These are phyloP conservation scores for Arxiozyma slooffiae DNA, from an alignment of 1,139 yeast genomes.

Conservation along the genomic window DNA sequence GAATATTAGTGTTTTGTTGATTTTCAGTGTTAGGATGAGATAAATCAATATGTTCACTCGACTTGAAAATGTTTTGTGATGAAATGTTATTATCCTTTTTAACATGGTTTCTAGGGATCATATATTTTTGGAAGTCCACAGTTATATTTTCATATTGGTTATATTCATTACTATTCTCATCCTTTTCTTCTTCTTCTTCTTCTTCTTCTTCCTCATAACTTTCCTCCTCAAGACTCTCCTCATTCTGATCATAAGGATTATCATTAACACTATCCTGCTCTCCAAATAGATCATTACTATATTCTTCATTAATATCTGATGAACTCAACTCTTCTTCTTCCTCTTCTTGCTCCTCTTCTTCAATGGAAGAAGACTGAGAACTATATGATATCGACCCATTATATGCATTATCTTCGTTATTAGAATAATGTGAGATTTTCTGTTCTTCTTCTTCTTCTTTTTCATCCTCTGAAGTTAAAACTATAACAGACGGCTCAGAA, in stretches of 20 bases:
- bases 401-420: not conserved
- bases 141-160: not conserved
- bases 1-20: not conserved
- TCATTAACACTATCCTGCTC: not conserved
- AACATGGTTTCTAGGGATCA: slow-evolving; percentile 2
- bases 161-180: not conserved
- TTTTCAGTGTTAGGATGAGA: not conserved
- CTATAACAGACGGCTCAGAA: not conserved
- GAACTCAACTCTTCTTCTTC: not conserved
- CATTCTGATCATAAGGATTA: not conserved
- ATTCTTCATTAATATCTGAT: not conserved
- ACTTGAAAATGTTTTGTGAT: not conserved
- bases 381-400: not conserved
- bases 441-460: not conserved
- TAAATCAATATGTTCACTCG: not conserved
- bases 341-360: slow-evolving; percentile 1
- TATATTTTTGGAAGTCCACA: slow-evolving; percentile 3
- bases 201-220: slow-evolving; percentile 3
- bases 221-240: slow-evolving; percentile 1
- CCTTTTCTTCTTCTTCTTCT: not conserved
- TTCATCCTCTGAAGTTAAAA: slow-evolving; percentile 4
- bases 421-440: not conserved
- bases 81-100: not conserved
- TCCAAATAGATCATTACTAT: not conserved
- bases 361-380: not conserved